Evolutionary conservation across 2,329 filamentous ascomycete genomes (phyloP).

Genomic region (Botrytis galanthina): DNA sequence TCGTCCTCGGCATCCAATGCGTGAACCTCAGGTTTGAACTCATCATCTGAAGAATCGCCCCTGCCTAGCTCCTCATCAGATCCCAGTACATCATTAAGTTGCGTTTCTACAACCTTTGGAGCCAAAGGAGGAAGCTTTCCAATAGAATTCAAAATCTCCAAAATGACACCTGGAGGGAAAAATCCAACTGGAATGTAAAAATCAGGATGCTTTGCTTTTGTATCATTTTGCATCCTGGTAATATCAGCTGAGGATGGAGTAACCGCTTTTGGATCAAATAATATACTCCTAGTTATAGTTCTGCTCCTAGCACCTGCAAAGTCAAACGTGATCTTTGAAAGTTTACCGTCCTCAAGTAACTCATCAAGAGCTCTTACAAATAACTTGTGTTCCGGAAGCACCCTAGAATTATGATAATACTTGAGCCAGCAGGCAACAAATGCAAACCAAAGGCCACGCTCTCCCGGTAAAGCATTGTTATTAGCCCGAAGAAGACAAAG

Average conservation of each 20-base stretch:
- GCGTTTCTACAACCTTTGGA: not conserved
- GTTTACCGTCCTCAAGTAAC: conserved; percentile 27
- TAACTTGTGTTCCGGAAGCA: conserved; percentile 32
- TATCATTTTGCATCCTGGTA: conserved; percentile 27
- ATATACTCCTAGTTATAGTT: conserved; percentile 14
- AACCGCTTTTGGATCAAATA: not conserved
- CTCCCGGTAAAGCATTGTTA: conserved; percentile 34
- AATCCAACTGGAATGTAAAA: conserved; percentile 34
- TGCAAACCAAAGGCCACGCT: conserved; percentile 36
- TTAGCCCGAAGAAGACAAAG: conserved; percentile 29
- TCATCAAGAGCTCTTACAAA: conserved; percentile 31
- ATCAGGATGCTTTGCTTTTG: conserved; percentile 29
- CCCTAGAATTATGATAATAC: conserved; percentile 22
- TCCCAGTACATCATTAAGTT: conserved; percentile 7
- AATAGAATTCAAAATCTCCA: conserved; percentile 25
- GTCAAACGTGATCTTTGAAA: conserved; percentile 21
- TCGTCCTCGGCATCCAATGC: not conserved
- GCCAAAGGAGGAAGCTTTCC: conserved; percentile 11
- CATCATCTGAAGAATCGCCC: conserved; percentile 15
- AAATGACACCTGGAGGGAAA: conserved; percentile 28
- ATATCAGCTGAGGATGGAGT: conserved; percentile 16
- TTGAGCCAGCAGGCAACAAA: conserved; percentile 34
- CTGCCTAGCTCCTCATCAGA: conserved; percentile 1
- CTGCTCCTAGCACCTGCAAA: conserved; percentile 12
- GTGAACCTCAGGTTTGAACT: conserved; percentile 10